Evolutionary conservation across 75 land plant species (phyloP).

Genomic region (Sequoia sempervirens): DNA sequence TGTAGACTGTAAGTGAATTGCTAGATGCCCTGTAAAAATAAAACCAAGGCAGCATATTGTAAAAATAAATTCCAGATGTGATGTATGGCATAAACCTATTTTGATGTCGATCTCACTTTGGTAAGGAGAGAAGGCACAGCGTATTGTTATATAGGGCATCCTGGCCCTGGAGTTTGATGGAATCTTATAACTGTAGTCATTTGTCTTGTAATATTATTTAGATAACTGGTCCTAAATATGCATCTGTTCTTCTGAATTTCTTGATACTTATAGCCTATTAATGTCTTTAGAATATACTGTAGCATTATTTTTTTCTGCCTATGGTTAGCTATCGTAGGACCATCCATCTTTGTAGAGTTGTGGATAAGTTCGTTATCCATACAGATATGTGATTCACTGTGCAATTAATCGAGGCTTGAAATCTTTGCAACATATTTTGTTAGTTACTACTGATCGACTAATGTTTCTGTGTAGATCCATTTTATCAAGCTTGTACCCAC

Average conservation of each 20-base stretch:
- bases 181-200: neutral
- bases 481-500: neutral
- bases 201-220: neutral
- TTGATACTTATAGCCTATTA: neutral
- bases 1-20: neutral
- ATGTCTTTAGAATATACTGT: neutral
- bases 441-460: neutral
- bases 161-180: neutral
- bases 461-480: neutral
- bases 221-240: neutral
- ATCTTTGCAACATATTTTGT: neutral
- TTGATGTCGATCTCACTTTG: neutral
- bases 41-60: neutral
- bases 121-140: neutral
- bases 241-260: neutral
- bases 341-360: neutral
- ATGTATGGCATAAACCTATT: neutral
- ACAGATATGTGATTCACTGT: neutral
- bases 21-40: neutral
- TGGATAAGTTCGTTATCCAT: neutral
- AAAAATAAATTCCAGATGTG: neutral
- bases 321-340: neutral
- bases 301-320: neutral
- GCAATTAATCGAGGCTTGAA: neutral
- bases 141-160: neutral